Conservation (phyloP, 805 yeast species). For the Lipomyces spencermartinsiae region DNA sequence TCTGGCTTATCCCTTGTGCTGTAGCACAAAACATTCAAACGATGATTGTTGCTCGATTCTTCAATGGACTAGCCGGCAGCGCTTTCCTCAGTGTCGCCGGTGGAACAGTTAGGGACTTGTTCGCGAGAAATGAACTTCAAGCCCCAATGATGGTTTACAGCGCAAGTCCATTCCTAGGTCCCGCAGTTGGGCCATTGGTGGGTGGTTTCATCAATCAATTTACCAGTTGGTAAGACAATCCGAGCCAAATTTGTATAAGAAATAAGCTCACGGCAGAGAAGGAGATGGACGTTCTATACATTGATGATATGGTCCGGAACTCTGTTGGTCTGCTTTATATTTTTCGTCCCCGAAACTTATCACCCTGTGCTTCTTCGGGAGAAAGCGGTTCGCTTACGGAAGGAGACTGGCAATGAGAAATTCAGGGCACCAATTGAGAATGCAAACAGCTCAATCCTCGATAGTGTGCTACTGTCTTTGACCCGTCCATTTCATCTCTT, state of each 20-base stretch:
- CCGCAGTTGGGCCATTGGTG: conserved; percentile 68
- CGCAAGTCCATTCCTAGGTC: conserved; percentile 56
- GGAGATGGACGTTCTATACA: conserved; percentile 78
- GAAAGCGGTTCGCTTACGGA: conserved; percentile 71
- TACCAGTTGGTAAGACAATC: conserved; percentile 55
- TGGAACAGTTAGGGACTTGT: conserved; percentile 80
- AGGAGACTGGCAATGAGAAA: conserved; percentile 78
- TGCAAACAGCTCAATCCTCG: conserved; percentile 68
- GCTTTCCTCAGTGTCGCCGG: conserved; percentile 85
- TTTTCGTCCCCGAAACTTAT: conserved; percentile 49
- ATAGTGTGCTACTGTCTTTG: conserved; percentile 68
- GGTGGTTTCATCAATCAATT: conserved; percentile 59
- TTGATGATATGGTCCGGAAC: conserved; percentile 41
- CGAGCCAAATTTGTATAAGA: conserved; percentile 56
- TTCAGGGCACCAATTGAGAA: conserved; percentile 95
- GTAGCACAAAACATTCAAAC: conserved; percentile 44
- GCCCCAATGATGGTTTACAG: conserved; percentile 37
- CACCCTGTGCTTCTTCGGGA: conserved; percentile 59
- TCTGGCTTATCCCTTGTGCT: conserved; percentile 59
- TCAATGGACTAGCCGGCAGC: conserved; percentile 76
- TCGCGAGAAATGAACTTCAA: conserved; percentile 56
- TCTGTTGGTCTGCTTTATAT: conserved; percentile 54
- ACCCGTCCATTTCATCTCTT: conserved; percentile 54
- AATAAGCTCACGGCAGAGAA: conserved; percentile 48
- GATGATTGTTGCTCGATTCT: conserved; percentile 70